Evolutionary conservation across 23 red algal species (phyloP), one percentile per base, ranked within the genome.

Genomic region (Gracilaria gracilis): DNA sequence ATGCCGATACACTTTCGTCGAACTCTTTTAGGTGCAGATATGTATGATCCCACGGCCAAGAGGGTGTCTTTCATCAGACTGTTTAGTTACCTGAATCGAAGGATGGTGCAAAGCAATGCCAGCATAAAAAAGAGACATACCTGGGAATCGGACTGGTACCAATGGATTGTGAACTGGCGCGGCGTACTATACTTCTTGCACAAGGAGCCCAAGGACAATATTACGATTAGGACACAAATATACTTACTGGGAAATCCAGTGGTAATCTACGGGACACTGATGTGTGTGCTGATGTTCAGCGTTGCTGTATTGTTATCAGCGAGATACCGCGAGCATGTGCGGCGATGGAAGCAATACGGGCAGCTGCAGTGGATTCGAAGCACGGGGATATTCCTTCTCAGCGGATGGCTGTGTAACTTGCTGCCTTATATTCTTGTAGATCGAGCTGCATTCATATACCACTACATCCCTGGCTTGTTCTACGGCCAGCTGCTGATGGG

Each of bases 231-330:
- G 33, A 62, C 78, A 13, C 77, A 89, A 47, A 93, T 99, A 36
- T 99, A 99, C 70, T 85, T 99, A 28, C 67, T 99, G 24, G 97
- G 97, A 44, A 99, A 99, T 79, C 97, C 97, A 48, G 94, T 88
- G 28, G 80, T 85, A n/a, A 82, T 79, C 74, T 84, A 83, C 57
- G 11, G 80, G 24, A 81, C 61, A 36, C 65, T 91, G 35, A 23
- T 80, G 48, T 86, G 58, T 67, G 80, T 96, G 46, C 14, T 51
- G 24, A 25, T 57, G 37, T 84, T 87, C 80, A 48, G 33, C 53
- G n/a, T 80, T 11, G 8, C 61, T 9, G 37, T 66, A 20, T 1
- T 89, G 51, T 49, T 89, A 5, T 78, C 69, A 24, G 55, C 54
- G 29, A 67, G 86, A 42, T 89, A 89, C 55, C 54, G 82, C 29